Base-by-base conservation (phyloP, 1,139 yeast species). In the Geotrichum carabidarum region DNA sequence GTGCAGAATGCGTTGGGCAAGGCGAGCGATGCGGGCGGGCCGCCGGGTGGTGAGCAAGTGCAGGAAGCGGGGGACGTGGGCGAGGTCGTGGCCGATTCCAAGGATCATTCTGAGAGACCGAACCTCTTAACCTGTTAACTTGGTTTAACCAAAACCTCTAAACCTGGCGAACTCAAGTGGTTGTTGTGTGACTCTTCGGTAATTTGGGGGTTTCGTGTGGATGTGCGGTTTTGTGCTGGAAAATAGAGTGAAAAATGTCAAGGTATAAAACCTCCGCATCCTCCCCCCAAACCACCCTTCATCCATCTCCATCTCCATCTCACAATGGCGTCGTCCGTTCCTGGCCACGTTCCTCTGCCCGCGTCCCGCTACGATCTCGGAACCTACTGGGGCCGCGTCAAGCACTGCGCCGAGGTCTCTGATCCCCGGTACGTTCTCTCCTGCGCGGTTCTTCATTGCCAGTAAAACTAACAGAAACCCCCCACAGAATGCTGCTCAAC, bases 341-440 rank as follows among this genome's bases (percentile, higher is more conserved):
- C 90, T 8, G 97, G 97, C 14, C 82, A 86, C 11, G 80, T 87
- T 45, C 77, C 86, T 0, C 75, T 90, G 40, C 96, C 96, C 4
- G 82, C 78, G 57, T 88, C 96, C 11, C 80, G 78, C 59, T 86
- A 82, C 70, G 96, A 93, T 69, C 74, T 91, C 44, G 65, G 78
- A 56, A 82, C 96, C 0, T 93, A 93, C 71, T 80, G 87, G 84
- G 99, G 99, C 12, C 80, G 99, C 64, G 98, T 93, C 52, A 81
- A 82, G 67, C 98, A 93, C 68, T 88, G 96, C 71, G 90, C 95
- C 9, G 95, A 86, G 61, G 86, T 93, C 56, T 84, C 96, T 1
- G 96, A 90, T 65, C 99, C 98, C 22, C 75, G 67, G 67, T 63
- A 56, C 41, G 64, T 57, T 9, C 8, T n/a, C 8, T 12, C n/a